Evolutionary conservation across 2,329 filamentous ascomycete species (phyloP).

Genomic region (Diaporthe helianthi): DNA sequence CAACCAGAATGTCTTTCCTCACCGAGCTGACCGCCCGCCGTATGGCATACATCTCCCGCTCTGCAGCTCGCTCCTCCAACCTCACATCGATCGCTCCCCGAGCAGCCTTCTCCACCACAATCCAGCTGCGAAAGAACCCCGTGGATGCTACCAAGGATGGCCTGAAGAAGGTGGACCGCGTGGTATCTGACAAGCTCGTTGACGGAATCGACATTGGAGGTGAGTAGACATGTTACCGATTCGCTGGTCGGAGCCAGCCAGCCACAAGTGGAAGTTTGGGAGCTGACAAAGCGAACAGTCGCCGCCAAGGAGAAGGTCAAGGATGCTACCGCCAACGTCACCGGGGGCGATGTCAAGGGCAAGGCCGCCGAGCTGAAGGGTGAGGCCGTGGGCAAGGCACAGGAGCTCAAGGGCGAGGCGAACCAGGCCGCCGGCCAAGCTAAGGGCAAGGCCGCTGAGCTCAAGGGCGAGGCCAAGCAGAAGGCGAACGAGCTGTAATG

Average conservation of each 20-base stretch:
- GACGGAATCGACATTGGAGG: slow-evolving; percentile 66
- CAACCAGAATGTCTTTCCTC: slow-evolving; percentile 60
- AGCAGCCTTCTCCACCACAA: slow-evolving; percentile 56
- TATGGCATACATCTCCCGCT: slow-evolving; percentile 48
- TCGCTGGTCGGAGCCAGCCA: background rate
- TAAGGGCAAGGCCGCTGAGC: slow-evolving; percentile 41
- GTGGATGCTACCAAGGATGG: slow-evolving; percentile 65
- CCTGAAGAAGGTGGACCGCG: slow-evolving; percentile 64
- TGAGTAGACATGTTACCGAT: slow-evolving; percentile 45
- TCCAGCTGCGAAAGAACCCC: slow-evolving; percentile 54
- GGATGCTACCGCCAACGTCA: slow-evolving; percentile 48
- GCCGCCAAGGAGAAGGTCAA: slow-evolving; percentile 56
- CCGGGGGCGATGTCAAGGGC: slow-evolving; percentile 46
- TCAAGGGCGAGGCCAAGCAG: slow-evolving; percentile 35
- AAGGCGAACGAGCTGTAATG: slow-evolving; percentile 34
- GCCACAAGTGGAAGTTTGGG: slow-evolving; percentile 19
- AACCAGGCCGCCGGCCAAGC: slow-evolving; percentile 48
- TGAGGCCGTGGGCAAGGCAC: slow-evolving; percentile 41
- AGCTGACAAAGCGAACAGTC: slow-evolving; percentile 41
- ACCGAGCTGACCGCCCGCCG: slow-evolving; percentile 54
- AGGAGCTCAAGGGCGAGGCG: slow-evolving; percentile 47
- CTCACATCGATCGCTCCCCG: slow-evolving; percentile 44
- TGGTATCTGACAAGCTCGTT: slow-evolving; percentile 66
- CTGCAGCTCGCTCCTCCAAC: slow-evolving; percentile 46
- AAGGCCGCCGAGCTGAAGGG: slow-evolving; percentile 44